These are phyloP conservation scores for Flaveria brownii DNA, from an alignment of 129 eudicot species.

Conservation along the genomic window DNA sequence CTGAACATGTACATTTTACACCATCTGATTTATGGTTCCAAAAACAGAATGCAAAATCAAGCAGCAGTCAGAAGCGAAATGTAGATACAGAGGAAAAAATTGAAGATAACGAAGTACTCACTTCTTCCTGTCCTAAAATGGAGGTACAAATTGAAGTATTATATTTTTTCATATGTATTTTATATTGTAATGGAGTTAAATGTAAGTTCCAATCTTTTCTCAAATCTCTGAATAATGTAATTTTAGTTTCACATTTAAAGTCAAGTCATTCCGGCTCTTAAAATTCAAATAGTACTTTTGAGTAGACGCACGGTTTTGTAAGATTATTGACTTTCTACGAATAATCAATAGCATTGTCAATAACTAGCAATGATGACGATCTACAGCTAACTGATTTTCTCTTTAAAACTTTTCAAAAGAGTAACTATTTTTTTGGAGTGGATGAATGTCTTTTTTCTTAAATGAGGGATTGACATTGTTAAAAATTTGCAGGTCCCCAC, in stretches of 20 bases:
- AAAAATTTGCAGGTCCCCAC: not conserved
- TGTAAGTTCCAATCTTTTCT: not conserved
- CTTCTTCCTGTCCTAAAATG: constrained; percentile 18
- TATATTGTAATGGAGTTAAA: not conserved
- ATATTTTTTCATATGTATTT: not conserved
- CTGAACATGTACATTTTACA: constrained; percentile 2
- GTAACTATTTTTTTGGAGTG: not conserved
- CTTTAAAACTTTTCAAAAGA: constrained; percentile 1
- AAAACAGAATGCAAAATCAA: constrained; percentile 23
- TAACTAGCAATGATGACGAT: not conserved
- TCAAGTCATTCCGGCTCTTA: not conserved
- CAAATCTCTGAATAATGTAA: not conserved
- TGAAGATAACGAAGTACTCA: constrained; percentile 9
- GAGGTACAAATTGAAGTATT: constrained; percentile 18
- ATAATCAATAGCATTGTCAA: not conserved
- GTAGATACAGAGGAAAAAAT: constrained; percentile 9
- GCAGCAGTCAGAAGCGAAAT: constrained; percentile 20
- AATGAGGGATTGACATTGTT: constrained; percentile 1
- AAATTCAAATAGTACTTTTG: not conserved
- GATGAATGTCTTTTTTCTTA: not conserved
- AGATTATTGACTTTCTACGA: not conserved
- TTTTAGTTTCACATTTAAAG: not conserved
- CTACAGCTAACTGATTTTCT: constrained; percentile 1
- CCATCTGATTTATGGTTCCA: constrained; percentile 21
- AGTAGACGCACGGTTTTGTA: not conserved